Evolutionary conservation across 2,329 filamentous ascomycete species (phyloP), one percentile per base, ranked within the genome.

Genomic region (Trichophyton equinum): DNA sequence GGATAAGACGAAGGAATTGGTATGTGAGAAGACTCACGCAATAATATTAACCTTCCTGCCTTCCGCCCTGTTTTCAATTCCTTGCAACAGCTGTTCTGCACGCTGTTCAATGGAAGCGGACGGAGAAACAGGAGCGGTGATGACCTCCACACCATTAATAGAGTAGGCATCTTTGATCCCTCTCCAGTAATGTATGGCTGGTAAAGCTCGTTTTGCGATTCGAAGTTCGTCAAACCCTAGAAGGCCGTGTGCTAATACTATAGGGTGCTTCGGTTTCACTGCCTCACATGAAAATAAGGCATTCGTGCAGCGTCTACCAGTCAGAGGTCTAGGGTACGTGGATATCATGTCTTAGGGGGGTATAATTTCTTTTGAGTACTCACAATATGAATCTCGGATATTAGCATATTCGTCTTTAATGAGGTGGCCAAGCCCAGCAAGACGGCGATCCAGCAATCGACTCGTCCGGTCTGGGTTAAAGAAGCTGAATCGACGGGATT

Each of bases 171-270:
- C 81, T 30, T 76, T 80, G 40, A 86, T 85, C 0, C 83, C 83
- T 51, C 82, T 78, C 83, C 83, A 86, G 68, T 86, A 86, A 60
- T 83, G 79, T 22, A 86, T 75, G 0, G 81, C 81, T 0, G 83
- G 83, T 42, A 75, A 73, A 3, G 36, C 40, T 11, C 71, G 70
- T 0, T 82, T 82, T 1, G 76, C 81, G 4, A 83, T 73, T 15
- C 77, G 80, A 8, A 85, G 70, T 68, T 85, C 82, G 65, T 85
- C 81, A 69, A 86, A 86, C n/a, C 83, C 83, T 20, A 86, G 73
- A 9, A 86, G 75, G n/a, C 83, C 83, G 71, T 86, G 83, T 3
- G 83, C 83, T 8, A 86, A 79, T 57, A 86, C 78, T 59, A 86
- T 79, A 1, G 82, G 81, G 66, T 85, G 69, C 67, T 81, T 81